A percentile compares a stretch with the other conserved stretches of the same genome.
Conservation (phyloP, 768 basidiomycete species). For the Agaricus subrufescens region DNA sequence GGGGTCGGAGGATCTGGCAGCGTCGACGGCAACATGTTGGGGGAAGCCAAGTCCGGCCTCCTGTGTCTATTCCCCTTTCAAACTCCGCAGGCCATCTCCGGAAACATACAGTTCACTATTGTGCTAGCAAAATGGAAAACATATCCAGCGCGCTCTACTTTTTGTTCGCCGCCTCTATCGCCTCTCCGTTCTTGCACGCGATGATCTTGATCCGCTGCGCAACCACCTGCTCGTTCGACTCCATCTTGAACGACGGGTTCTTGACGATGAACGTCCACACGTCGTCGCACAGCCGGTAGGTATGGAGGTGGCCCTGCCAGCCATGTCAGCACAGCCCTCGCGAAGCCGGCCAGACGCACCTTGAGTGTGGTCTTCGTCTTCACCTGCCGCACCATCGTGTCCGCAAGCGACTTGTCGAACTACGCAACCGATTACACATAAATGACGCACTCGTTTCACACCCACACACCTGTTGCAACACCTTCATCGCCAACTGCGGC, state of each 20-base stretch:
- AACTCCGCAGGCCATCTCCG: constrained; percentile 19
- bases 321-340: neutral
- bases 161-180: constrained; percentile 80
- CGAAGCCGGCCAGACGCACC: constrained; percentile 34
- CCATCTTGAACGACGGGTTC: constrained; percentile 93
- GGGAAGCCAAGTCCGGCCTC: constrained; percentile 2
- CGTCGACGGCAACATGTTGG: constrained; percentile 3
- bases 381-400: constrained; percentile 88
- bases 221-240: constrained; percentile 73
- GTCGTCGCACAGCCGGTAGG: constrained; percentile 91
- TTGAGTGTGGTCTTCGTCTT: constrained; percentile 94
- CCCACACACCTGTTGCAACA: constrained; percentile 81
- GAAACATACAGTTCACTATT: neutral
- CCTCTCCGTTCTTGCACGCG: constrained; percentile 95
- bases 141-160: constrained; percentile 20
- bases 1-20: constrained; percentile 60
- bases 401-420: constrained; percentile 96
- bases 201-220: constrained; percentile 92
- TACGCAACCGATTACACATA: constrained; percentile 24
- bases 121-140: neutral
- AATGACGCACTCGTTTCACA: neutral
- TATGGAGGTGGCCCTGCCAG: constrained; percentile 78
- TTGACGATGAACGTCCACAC: constrained; percentile 99
- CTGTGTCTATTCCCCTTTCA: constrained; percentile 5
- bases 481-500: constrained; percentile 97